Conservation (phyloP, 768 basidiomycete species). For the Xerocomus spinulosus region DNA sequence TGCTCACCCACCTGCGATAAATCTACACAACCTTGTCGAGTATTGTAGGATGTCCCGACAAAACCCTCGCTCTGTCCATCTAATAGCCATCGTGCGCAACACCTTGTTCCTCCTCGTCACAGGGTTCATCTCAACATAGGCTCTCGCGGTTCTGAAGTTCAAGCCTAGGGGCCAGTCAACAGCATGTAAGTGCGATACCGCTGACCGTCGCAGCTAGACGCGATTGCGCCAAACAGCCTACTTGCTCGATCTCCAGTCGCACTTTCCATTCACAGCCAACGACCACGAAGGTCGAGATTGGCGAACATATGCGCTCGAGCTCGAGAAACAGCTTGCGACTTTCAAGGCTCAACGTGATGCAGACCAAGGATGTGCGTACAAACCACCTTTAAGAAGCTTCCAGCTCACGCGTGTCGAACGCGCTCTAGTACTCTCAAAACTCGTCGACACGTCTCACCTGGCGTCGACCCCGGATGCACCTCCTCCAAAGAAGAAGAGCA, state of each 20-base stretch:
- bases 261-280: constrained; percentile 17
- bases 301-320: constrained; percentile 27
- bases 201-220: background rate
- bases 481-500: constrained; percentile 26
- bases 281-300: constrained; percentile 8
- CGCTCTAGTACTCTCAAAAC: constrained; percentile 19
- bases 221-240: constrained; percentile 19
- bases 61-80: constrained; percentile 13
- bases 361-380: constrained; percentile 21
- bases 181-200: constrained; percentile 14
- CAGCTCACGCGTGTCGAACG: background rate
- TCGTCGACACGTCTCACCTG: constrained; percentile 12
- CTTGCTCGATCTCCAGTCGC: constrained; percentile 24
- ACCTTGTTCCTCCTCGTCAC: background rate
- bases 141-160: constrained; percentile 20
- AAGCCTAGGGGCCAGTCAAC: constrained; percentile 24
- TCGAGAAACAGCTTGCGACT: constrained; percentile 21
- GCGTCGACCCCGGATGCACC: constrained; percentile 15
- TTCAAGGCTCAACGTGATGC: constrained; percentile 21
- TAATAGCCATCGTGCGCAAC: constrained; percentile 25
- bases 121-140: constrained; percentile 8
- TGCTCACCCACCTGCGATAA: too few species aligned
- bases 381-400: background rate
- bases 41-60: constrained; percentile 7
- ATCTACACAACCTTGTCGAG: too few species aligned